These are phyloP conservation scores for Annulohypoxylon stygium DNA, from an alignment of 495 filamentous ascomycete species.

Conservation along the genomic window DNA sequence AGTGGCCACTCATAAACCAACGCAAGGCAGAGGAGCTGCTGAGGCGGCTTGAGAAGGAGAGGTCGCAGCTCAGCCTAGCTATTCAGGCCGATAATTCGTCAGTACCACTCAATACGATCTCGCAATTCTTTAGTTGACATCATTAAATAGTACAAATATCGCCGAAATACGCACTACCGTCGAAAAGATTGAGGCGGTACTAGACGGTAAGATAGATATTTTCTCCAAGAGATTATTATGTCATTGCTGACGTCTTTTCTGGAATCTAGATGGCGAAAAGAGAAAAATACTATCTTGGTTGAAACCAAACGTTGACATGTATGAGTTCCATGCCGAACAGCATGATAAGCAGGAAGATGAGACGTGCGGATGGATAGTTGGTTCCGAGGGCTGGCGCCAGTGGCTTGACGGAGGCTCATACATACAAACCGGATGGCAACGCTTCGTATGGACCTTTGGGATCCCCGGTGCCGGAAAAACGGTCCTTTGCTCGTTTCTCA, in stretches of 20 bases:
- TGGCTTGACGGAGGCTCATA: slow-evolving; percentile 32
- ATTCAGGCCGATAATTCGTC: slow-evolving; percentile 29
- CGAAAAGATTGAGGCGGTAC: slow-evolving; percentile 29
- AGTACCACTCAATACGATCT: slow-evolving; percentile 5
- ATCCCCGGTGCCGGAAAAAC: slow-evolving; percentile 62
- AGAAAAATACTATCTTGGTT: slow-evolving; percentile 34
- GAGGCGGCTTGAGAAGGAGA: slow-evolving; percentile 27
- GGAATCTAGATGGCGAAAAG: slow-evolving; percentile 25
- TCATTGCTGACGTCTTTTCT: not conserved
- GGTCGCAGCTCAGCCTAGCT: slow-evolving; percentile 18
- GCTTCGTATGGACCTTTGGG: slow-evolving; percentile 56
- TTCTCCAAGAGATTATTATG: not conserved
- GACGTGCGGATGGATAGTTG: slow-evolving; percentile 46
- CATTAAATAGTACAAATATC: slow-evolving; percentile 31
- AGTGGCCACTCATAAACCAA: slow-evolving; percentile 29
- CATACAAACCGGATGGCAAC: slow-evolving; percentile 16
- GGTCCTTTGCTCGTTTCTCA: slow-evolving; percentile 53
- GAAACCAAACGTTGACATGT: slow-evolving; percentile 37
- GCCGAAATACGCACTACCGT: slow-evolving; percentile 11
- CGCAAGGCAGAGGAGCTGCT: slow-evolving; percentile 34
- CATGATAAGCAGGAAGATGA: slow-evolving; percentile 41
- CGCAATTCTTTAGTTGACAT: slow-evolving; percentile 10
- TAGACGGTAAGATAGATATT: slow-evolving; percentile 25
- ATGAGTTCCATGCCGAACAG: slow-evolving; percentile 40
- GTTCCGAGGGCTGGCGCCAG: slow-evolving; percentile 22